A percentile compares a stretch with the other conserved stretches of the same genome.
Conservation (phyloP, 805 yeast genomes). For the Lipomyces japonicus region DNA sequence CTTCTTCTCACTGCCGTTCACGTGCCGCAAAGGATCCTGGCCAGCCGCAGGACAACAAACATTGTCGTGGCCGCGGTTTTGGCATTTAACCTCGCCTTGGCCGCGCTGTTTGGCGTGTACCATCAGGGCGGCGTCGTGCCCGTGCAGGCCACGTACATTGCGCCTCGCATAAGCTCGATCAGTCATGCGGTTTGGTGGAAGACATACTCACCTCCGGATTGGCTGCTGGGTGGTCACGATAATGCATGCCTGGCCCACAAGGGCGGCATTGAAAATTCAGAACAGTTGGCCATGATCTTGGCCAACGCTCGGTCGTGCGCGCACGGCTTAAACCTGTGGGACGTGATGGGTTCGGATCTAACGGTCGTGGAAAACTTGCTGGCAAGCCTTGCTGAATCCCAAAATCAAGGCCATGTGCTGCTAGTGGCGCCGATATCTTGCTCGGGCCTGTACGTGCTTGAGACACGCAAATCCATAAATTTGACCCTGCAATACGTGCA, state of each 20-base stretch:
- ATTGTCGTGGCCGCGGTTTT: conserved; percentile 48
- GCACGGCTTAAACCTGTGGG: conserved; percentile 36
- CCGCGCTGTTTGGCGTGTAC: conserved; percentile 66
- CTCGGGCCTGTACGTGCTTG: conserved; percentile 8
- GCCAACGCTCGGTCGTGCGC: conserved; percentile 11
- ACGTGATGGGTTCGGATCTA: conserved; percentile 48
- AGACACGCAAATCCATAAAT: conserved; percentile 2
- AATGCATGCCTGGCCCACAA: conserved; percentile 32
- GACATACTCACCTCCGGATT: conserved; percentile 89
- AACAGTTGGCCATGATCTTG: conserved; percentile 13
- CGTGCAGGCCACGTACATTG: conserved; percentile 43
- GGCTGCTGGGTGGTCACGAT: conserved; percentile 53
- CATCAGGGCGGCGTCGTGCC: conserved; percentile 92
- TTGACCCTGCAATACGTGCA: conserved; percentile 16
- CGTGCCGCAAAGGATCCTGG: conserved; percentile 18
- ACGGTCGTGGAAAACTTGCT: conserved; percentile 34
- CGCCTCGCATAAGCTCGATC: conserved; percentile 31
- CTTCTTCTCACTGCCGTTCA: conserved; percentile 42
- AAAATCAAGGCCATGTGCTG: conserved; percentile 17
- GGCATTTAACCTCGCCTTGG: conserved; percentile 57
- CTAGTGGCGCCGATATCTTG: conserved; percentile 36
- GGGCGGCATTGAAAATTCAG: conserved; percentile 17
- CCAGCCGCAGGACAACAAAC: conserved; percentile 24
- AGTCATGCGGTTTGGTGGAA: conserved; percentile 77
- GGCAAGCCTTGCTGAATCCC: conserved; percentile 7